These are phyloP conservation scores for Oryza punctata DNA, from an alignment of 176 grass and related monocot species.

Conservation along the genomic window DNA sequence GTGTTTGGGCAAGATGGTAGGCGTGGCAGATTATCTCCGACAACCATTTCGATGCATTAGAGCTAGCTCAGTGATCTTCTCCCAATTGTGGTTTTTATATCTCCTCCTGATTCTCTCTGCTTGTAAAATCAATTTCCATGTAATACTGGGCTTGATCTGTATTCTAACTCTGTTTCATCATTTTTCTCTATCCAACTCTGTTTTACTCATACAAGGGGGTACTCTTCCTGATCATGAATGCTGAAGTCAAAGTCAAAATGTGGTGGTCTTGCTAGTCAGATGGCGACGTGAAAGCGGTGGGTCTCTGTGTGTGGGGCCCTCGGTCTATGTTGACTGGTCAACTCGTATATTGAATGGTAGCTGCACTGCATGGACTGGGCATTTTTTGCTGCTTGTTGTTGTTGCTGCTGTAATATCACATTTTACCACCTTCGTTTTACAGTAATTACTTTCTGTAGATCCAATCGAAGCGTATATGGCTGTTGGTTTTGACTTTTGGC, in stretches of 20 bases:
- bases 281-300: not conserved
- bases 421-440: not conserved
- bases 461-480: not conserved
- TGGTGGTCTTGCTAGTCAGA: not conserved
- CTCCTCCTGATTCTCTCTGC: not conserved
- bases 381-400: not conserved
- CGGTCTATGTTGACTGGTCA: not conserved
- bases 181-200: not conserved
- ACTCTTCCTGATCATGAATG: not conserved
- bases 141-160: not conserved
- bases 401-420: not conserved
- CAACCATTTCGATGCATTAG: not conserved
- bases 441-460: not conserved
- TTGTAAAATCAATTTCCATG: slow-evolving; percentile 28
- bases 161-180: not conserved
- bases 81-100: not conserved
- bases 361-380: not conserved
- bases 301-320: not conserved
- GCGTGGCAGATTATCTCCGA: not conserved
- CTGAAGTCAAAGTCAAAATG: not conserved
- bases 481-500: not conserved
- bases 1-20: slow-evolving; percentile 3
- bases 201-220: not conserved
- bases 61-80: not conserved
- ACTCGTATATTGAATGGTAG: not conserved